phyloP scores from a whole-genome alignment of 1,284 basidiomycete genomes.

The Cryptococcus wingfieldii region DNA sequence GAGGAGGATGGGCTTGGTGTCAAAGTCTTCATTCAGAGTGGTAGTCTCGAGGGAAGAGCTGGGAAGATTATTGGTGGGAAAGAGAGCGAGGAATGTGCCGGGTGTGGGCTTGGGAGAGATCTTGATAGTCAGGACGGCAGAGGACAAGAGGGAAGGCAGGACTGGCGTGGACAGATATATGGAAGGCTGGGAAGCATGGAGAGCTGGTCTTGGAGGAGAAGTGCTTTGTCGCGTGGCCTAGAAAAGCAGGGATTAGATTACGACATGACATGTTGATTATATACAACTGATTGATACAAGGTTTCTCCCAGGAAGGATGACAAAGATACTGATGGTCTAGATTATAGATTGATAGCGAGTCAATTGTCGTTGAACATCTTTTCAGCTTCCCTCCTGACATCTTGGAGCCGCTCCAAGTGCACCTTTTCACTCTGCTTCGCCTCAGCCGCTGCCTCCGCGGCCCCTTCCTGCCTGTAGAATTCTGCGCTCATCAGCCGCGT shows the following conservation, averaged over 20 bases:
- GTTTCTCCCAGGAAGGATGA: background rate
- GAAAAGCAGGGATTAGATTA: background rate
- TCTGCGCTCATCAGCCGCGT: slow-evolving; percentile 8
- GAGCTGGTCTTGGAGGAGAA: slow-evolving; percentile 47
- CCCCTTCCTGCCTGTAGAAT: slow-evolving; percentile 14
- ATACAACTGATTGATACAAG: background rate
- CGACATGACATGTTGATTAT: background rate
- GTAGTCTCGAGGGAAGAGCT: slow-evolving; percentile 36
- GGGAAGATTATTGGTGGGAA: slow-evolving; percentile 41
- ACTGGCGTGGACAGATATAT: slow-evolving; percentile 32
- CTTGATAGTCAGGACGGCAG: slow-evolving; percentile 36
- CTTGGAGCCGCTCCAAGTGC: slow-evolving; percentile 17
- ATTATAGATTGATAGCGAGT: background rate
- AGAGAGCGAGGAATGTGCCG: slow-evolving; percentile 41
- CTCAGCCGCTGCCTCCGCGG: background rate
- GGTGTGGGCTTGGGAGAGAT: slow-evolving; percentile 48
- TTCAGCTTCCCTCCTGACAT: slow-evolving; percentile 7
- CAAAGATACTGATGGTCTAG: background rate
- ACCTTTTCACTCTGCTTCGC: slow-evolving; percentile 8
- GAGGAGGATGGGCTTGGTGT: slow-evolving; percentile 37
- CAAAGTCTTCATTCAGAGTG: slow-evolving; percentile 40
- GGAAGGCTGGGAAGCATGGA: slow-evolving; percentile 50
- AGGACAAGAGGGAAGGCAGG: slow-evolving; percentile 17
- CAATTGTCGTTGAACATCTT: background rate
- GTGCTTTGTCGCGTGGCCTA: slow-evolving; percentile 42